Conservation (phyloP, 2,329 filamentous ascomycete species). For the Aspergillus clavatus region DNA sequence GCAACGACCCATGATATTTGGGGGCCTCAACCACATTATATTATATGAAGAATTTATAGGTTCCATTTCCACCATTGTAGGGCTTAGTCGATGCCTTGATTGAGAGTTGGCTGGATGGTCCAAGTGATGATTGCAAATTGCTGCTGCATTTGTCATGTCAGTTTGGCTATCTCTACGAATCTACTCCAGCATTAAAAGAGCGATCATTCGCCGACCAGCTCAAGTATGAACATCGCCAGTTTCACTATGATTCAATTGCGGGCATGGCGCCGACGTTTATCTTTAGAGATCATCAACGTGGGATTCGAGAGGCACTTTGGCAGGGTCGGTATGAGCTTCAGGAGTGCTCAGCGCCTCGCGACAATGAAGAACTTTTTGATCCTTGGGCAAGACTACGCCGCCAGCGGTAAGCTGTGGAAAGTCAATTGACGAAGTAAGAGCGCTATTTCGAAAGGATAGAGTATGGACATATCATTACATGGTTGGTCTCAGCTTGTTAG, state of each 20-base stretch:
- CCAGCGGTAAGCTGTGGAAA: background rate
- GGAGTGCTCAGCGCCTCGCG: conserved; percentile 3
- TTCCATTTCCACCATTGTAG: conserved; percentile 11
- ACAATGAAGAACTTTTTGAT: conserved; percentile 1
- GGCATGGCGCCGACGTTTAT: conserved; percentile 8
- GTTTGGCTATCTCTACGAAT: conserved; percentile 14
- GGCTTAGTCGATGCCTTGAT: conserved; percentile 17
- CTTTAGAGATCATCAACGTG: conserved; percentile 7
- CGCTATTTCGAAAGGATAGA: no score
- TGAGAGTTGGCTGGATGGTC: conserved; percentile 15
- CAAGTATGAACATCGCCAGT: conserved; percentile 16
- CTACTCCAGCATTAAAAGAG: conserved; percentile 14
- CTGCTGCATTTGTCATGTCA: conserved; percentile 8
- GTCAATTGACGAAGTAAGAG: background rate
- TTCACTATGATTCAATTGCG: conserved; percentile 15
- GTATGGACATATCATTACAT: no score
- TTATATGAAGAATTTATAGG: no score
- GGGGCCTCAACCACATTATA: no score
- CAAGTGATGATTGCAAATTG: conserved; percentile 7
- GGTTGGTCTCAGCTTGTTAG: background rate
- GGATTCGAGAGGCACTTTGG: conserved; percentile 7
- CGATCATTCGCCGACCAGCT: conserved; percentile 14
- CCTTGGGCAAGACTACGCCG: background rate
- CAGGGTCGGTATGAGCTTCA: conserved; percentile 6
- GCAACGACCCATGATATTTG: no score